Percentiles rank a stretch among this genome's conserved stretches.
Evolutionary conservation across 2,329 filamentous ascomycete genomes (phyloP).

Genomic region (Alternaria gaisen): DNA sequence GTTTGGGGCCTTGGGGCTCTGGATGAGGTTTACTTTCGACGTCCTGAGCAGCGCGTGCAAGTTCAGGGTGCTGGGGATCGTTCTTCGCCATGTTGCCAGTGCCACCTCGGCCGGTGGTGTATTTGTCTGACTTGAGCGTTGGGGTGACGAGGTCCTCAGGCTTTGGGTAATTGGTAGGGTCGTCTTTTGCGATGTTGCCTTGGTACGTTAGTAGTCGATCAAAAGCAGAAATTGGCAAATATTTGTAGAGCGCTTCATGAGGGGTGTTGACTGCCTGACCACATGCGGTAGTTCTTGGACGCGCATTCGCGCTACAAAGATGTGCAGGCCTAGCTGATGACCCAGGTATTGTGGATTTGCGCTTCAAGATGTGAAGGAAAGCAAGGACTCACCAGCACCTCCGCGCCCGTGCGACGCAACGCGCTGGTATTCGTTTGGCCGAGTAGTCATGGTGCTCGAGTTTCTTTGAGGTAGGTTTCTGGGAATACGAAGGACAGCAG

Average conservation of each 20-base stretch:
- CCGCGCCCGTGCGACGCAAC: constrained; percentile 74
- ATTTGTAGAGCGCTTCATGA: not conserved
- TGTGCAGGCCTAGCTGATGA: not conserved
- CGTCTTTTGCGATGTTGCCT: constrained; percentile 60
- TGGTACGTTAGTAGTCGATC: constrained; percentile 4
- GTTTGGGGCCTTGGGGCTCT: constrained; percentile 66
- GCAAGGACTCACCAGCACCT: constrained; percentile 67
- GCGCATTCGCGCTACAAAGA: not conserved
- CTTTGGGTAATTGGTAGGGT: constrained; percentile 43
- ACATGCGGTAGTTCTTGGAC: not conserved
- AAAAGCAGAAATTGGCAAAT: constrained; percentile 1
- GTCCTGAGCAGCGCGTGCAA: constrained; percentile 83
- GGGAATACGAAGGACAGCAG: not conserved
- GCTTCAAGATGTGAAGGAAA: constrained; percentile 3
- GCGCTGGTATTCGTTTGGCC: constrained; percentile 36
- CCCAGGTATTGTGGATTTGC: not conserved
- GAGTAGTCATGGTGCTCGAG: constrained; percentile 30
- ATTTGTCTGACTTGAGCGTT: constrained; percentile 80
- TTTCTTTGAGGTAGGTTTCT: not conserved
- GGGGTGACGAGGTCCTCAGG: constrained; percentile 78
- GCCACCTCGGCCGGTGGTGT: constrained; percentile 90
- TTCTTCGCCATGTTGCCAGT: constrained; percentile 87
- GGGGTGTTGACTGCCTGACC: not conserved
- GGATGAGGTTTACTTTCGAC: constrained; percentile 67
- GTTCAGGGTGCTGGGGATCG: constrained; percentile 69